Evolutionary conservation across 352 stramenopile species (phyloP).

Genomic region (Globisporangium takayamanum): DNA sequence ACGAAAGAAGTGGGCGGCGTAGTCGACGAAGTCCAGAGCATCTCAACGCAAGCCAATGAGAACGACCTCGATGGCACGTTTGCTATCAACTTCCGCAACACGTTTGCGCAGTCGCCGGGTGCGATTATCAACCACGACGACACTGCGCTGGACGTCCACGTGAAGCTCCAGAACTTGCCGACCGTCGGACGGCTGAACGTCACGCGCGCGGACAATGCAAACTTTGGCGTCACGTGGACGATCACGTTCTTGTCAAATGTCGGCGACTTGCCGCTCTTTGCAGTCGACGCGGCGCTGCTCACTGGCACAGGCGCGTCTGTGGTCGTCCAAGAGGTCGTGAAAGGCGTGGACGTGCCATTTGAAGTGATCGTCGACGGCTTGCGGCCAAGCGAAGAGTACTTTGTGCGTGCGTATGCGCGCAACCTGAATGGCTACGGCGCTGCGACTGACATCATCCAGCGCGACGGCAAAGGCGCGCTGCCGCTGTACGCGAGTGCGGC

Average conservation of each 20-base stretch:
- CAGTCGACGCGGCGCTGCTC: slow-evolving; percentile 28
- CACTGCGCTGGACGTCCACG: slow-evolving; percentile 59
- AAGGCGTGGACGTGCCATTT: slow-evolving; percentile 53
- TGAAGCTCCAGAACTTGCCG: slow-evolving; percentile 62
- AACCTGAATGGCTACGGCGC: slow-evolving; percentile 65
- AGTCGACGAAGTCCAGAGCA: slow-evolving; percentile 59
- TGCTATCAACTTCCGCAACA: slow-evolving; percentile 55
- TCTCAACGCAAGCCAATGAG: slow-evolving; percentile 29
- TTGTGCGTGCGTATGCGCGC: slow-evolving; percentile 50
- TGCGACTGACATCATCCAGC: slow-evolving; percentile 55
- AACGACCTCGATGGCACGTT: slow-evolving; percentile 55
- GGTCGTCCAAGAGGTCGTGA: slow-evolving; percentile 40
- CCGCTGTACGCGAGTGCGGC: slow-evolving; percentile 35
- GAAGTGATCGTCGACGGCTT: slow-evolving; percentile 57
- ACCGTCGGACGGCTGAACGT: slow-evolving; percentile 62
- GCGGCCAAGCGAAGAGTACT: slow-evolving; percentile 38
- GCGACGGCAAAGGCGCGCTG: slow-evolving; percentile 42
- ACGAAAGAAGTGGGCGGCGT: slow-evolving; percentile 47
- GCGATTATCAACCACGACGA: slow-evolving; percentile 66
- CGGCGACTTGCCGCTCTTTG: slow-evolving; percentile 53
- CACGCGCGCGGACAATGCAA: slow-evolving; percentile 28
- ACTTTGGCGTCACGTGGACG: slow-evolving; percentile 55
- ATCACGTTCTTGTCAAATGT: slow-evolving; percentile 69
- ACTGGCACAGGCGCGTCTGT: slow-evolving; percentile 38
- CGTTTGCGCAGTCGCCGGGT: slow-evolving; percentile 25